Percentiles rank a stretch among this genome's conserved stretches.
phyloP scores from a whole-genome alignment of 768 basidiomycete genomes.

The Tremella yokohamensis region DNA sequence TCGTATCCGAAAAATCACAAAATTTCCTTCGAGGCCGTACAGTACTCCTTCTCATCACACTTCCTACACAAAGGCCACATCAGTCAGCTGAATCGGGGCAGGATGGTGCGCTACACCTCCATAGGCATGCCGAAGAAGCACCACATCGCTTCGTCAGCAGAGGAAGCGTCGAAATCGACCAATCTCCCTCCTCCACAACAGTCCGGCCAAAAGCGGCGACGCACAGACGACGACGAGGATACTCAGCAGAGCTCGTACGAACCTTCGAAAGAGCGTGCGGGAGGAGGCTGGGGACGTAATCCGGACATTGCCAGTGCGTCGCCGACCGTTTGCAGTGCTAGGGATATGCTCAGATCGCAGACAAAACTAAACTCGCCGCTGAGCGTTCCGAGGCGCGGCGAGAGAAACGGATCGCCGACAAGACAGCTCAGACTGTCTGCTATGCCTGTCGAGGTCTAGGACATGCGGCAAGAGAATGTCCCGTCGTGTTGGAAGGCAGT shows the following conservation, averaged over 20 bases:
- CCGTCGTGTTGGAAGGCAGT: conserved; percentile 52
- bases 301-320: conserved; percentile 37
- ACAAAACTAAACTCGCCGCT: conserved; percentile 25
- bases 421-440: conserved; percentile 63
- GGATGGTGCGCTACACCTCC: conserved; percentile 48
- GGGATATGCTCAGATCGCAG: conserved; percentile 6
- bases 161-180: conserved; percentile 25
- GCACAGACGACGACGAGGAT: background rate
- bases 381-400: conserved; percentile 61
- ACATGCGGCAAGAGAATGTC: conserved; percentile 79
- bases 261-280: conserved; percentile 6
- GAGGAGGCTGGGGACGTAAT: conserved; percentile 37
- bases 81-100: background rate
- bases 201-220: background rate
- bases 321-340: background rate
- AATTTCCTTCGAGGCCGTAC: background rate
- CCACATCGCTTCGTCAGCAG: conserved; percentile 44
- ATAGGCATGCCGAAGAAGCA: conserved; percentile 45
- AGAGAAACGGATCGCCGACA: conserved; percentile 62
- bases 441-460: conserved; percentile 82
- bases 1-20: background rate
- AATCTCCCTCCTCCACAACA: conserved; percentile 1
- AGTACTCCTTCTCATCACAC: background rate
- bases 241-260: background rate
- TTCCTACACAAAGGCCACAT: background rate